These are phyloP conservation scores for Naganishia cerealis DNA, from an alignment of 1,284 basidiomycete species.

Conservation along the genomic window DNA sequence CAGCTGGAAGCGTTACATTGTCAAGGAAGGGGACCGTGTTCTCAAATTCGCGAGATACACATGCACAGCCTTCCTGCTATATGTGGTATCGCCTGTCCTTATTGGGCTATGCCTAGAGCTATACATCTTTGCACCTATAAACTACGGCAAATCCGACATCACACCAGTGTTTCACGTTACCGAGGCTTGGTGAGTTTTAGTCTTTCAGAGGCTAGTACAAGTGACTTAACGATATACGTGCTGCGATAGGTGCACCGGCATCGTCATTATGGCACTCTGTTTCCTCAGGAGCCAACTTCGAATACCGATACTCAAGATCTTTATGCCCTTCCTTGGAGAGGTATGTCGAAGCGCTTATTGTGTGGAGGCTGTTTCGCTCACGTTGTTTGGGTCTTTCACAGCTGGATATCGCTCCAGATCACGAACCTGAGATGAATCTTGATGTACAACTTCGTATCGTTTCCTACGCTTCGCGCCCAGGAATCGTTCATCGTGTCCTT, in stretches of 20 bases:
- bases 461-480: conserved; percentile 8
- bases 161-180: conserved; percentile 33
- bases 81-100: conserved; percentile 17
- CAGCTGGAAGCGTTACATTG: conserved; percentile 18
- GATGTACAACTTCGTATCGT: conserved; percentile 6
- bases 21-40: conserved; percentile 20
- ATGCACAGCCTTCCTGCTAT: conserved; percentile 23
- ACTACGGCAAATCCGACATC: conserved; percentile 33
- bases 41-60: conserved; percentile 10
- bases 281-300: conserved; percentile 12
- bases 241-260: conserved; percentile 23
- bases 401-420: conserved; percentile 3
- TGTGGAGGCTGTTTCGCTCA: neutral
- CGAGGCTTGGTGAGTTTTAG: conserved; percentile 31
- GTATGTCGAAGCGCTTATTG: neutral
- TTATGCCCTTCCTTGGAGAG: neutral
- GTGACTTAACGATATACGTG: neutral
- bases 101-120: conserved; percentile 31
- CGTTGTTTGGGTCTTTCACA: neutral
- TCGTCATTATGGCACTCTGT: conserved; percentile 22
- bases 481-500: conserved; percentile 15
- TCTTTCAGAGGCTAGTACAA: neutral
- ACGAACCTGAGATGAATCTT: neutral
- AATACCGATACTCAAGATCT: conserved; percentile 1
- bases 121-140: conserved; percentile 33